Evolutionary conservation across 116 monocot species (phyloP), one percentile per base, ranked within the genome.

Genomic region (Posidonia oceanica): DNA sequence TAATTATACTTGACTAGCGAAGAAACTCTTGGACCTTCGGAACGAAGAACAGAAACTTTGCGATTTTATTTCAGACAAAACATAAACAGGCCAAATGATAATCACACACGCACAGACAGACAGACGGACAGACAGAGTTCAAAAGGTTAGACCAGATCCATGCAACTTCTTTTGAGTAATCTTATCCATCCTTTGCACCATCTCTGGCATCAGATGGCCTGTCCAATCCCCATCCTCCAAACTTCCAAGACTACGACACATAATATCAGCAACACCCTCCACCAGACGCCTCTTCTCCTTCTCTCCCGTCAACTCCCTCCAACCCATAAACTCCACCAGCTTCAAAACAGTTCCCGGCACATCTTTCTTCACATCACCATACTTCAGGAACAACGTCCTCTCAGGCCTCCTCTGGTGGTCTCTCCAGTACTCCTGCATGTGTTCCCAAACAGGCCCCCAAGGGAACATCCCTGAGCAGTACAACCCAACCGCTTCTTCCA

Each of bases 321-420:
- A 29, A 29, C 75, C 82, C 8, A 84, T 40, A 61, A 84, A 88
- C 71, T 70, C 75, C 20, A 72, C 81, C 59, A 88, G 6, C 69
- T 42, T 73, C 66, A n/a, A 75, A 66, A 82, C 11, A 6, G 56
- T 10, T 0, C 13, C 72, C 12, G 1, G 16, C 1, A 67, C 51
- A 4, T 80, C 73, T 20, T 17, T 39, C 66, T 21, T 66, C 61
- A 82, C 3, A 3, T 82, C 80, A 39, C 84, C 82, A 20, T 75
- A 88, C 75, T 82, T 82, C 23, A 88, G 17, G 70, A 88, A 85
- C 40, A 84, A 2, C 20, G 80, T 70, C n/a, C 71, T 73, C 5
- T 72, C 15, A 0, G 75, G 71, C 23, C 64, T 48, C 14, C 12
- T 21, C 55, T 18, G 38, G 75, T 77, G 77, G 73, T 69, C 75